Evolutionary conservation across 75 land plant genomes (phyloP), one percentile per base, ranked within the genome.

Genomic region (Pseudotsuga menziesii): DNA sequence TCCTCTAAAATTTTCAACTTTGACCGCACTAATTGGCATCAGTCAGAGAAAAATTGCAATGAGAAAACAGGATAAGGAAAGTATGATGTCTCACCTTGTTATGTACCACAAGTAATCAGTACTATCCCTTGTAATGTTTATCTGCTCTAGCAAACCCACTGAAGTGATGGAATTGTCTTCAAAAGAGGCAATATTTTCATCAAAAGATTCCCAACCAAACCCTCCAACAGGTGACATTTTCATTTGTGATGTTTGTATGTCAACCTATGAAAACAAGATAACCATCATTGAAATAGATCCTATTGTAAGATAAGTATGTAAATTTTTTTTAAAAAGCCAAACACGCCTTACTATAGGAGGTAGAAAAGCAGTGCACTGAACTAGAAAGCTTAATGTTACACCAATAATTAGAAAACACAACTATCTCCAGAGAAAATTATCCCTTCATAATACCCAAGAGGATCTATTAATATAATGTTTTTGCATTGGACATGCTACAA

Each of bases 51-150:
- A 27, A 55, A 57, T 20, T 27, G 4, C 12, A 6, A 12, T n/a
- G 75, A 12, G 23, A 20, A 61, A 57, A 57, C 52, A 55, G 14
- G 23, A 7, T 44, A 16, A 69, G 16, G 22, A 48, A 58, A 25
- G 15, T 32, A 4, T 22, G 74, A 4, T 60, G 54, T 90, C 91
- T 89, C 63, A 94, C 97, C 83, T 88, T 61, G 97, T 93, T 3
- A 78, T 80, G 83, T 94, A 94, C 98, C 98, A 94, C 83, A 94
- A 76, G 70, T 94, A 94, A 58, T 94, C 97, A 71, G 93, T 78
- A 15, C 60, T 64, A 79, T 94, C 97, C 78, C 92, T 82, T 26
- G 97, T 94, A 25, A 87, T 83, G 80, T 88, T 83, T 77, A 92
- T 86, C 83, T 94, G 97, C 77, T 94, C 97, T 75, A 92, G 60